Base-by-base conservation (phyloP, 495 filamentous ascomycete species). In the Echria macrotheca region DNA sequence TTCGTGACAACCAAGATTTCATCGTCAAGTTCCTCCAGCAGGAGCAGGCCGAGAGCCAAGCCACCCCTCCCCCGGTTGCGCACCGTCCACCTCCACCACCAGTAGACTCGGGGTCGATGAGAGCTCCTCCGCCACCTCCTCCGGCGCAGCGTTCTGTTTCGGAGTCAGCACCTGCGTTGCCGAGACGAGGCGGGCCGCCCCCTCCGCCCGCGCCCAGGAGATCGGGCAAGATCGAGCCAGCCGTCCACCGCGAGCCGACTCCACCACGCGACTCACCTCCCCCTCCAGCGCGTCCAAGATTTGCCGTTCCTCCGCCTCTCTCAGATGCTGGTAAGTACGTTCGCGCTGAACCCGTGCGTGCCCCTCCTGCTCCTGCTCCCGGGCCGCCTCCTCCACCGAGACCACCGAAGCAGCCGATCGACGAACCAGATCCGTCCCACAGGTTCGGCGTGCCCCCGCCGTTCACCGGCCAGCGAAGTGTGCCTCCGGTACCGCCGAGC, bases 1-100 rank as follows among this genome's bases (percentile, higher is more conserved):
- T 97, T 48, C 83, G 80, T 45, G 86, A 94, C 48, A 91, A 96
- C 59, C 85, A 89, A 32, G 91, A 95, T 44, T 97, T 96, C 56
- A 98, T 97, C 65, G 88, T 91, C 65, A 75, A 82, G 14, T 98
- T 93, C 59, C 84, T 96, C 55, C 84, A 84, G 54, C 78, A 93
- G 64, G 81, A 89, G 57, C 86, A 91, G 64, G 76, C 76, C 23
- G 74, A 74, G 57, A 68, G 38, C 63, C 68, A 55, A 47, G 39
- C 64, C 10, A 51, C 77, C 10, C 77, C 86, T 11, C 75, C 79
- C 9, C 77, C 80, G 9, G 78, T 80, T 15, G 70, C 77, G 14
- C 73, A 74, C 12, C 77, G 81, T 3, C 70, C 74, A 0, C 71
- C 68, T 2, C 65, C 72, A 5, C 64, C 73, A 2, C 49, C 56